These are phyloP conservation scores for Fonsecaea nubica DNA, from an alignment of 2,329 filamentous ascomycete genomes.

Conservation along the genomic window DNA sequence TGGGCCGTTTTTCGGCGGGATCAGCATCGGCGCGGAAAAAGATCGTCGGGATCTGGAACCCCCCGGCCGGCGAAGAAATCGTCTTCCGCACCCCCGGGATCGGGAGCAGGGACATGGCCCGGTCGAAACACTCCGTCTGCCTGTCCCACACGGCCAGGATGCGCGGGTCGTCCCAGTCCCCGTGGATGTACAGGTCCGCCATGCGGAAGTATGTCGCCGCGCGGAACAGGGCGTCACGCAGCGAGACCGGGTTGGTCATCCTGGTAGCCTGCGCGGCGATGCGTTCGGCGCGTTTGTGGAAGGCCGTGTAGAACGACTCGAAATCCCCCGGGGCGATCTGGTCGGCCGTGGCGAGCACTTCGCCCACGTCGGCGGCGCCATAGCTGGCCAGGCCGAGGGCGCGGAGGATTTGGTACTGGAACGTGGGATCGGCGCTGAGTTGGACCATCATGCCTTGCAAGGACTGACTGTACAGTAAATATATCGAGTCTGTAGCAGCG, in stretches of 20 bases:
- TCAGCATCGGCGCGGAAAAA: constrained; percentile 43
- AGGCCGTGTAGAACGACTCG: constrained; percentile 28
- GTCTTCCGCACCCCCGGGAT: constrained; percentile 47
- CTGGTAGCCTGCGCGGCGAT: constrained; percentile 8
- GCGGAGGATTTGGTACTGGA: constrained; percentile 36
- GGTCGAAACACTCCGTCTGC: constrained; percentile 49
- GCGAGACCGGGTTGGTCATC: constrained; percentile 19
- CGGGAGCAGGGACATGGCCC: constrained; percentile 47
- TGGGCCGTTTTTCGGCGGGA: constrained; percentile 43
- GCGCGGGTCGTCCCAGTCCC: constrained; percentile 51
- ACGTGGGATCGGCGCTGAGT: constrained; percentile 33
- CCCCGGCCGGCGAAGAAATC: constrained; percentile 40
- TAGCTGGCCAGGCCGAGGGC: constrained; percentile 25
- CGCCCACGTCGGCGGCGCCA: constrained; percentile 33
- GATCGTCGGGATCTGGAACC: constrained; percentile 49
- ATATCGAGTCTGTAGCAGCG: too few relatives aligned
- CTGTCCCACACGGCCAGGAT: constrained; percentile 50
- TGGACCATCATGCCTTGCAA: constrained; percentile 22
- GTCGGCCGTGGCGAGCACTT: constrained; percentile 34
- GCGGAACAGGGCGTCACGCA: constrained; percentile 47
- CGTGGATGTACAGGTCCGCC: constrained; percentile 53
- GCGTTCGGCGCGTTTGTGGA: constrained; percentile 28
- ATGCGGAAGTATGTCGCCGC: constrained; percentile 53
- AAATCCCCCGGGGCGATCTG: constrained; percentile 37
- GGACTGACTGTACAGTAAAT: too few relatives aligned